Evolutionary conservation across 306 rosid species (phyloP).

Genomic region (Spatholobus suberectus): DNA sequence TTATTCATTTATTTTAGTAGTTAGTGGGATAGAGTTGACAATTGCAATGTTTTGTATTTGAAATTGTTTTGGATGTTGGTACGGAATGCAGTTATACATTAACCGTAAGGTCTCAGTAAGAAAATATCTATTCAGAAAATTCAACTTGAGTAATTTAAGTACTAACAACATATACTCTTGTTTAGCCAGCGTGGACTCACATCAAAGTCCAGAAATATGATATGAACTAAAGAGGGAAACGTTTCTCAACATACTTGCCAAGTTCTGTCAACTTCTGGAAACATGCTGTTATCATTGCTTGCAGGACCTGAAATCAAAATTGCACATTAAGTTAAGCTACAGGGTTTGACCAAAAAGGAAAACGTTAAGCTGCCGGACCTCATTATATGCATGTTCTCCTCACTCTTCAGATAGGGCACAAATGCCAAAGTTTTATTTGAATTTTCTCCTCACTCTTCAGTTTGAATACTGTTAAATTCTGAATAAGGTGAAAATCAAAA

Average conservation of each 20-base stretch:
- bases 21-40: background rate
- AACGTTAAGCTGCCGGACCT: background rate
- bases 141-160: background rate
- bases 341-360: background rate
- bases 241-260: slow-evolving; percentile 67
- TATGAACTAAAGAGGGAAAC: slow-evolving; percentile 1
- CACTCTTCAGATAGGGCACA: background rate
- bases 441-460: background rate
- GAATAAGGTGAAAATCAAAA: background rate
- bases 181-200: background rate
- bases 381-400: background rate
- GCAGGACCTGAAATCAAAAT: slow-evolving; percentile 57
- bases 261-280: slow-evolving; percentile 77
- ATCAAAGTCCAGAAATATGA: background rate
- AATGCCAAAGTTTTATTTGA: background rate
- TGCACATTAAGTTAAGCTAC: background rate
- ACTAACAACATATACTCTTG: background rate
- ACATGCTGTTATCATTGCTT: slow-evolving; percentile 61
- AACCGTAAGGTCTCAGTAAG: background rate
- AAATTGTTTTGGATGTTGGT: background rate
- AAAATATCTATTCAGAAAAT: background rate
- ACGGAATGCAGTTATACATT: background rate
- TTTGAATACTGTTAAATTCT: background rate
- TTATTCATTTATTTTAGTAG: background rate
- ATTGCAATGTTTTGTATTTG: background rate